These are phyloP conservation scores for Pleurotus cornucopiae DNA, from an alignment of 768 basidiomycete species.

Conservation along the genomic window DNA sequence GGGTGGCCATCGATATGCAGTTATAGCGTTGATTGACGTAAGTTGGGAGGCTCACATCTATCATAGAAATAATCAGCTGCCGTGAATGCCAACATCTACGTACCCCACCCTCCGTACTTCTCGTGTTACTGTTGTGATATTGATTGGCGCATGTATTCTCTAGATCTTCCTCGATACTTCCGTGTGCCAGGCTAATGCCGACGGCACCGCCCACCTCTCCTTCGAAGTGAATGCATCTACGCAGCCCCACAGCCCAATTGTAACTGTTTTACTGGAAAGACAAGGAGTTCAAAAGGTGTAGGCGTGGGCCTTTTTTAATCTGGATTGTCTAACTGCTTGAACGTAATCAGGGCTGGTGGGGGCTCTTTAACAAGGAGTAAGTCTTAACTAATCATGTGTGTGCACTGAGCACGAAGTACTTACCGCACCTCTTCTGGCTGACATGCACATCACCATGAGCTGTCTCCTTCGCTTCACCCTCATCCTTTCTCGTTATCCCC, in stretches of 20 bases:
- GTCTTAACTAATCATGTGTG: slow-evolving; percentile 9
- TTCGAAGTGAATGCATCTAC: slow-evolving; percentile 53
- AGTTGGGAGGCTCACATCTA: not conserved
- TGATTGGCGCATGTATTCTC: slow-evolving; percentile 47
- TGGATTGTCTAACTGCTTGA: slow-evolving; percentile 3
- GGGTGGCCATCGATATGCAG: slow-evolving; percentile 62
- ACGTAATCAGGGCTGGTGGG: slow-evolving; percentile 38
- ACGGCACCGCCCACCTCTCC: slow-evolving; percentile 84
- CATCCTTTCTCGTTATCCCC: not conserved
- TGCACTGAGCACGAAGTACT: not conserved
- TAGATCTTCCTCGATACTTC: slow-evolving; percentile 60
- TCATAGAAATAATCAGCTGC: slow-evolving; percentile 55
- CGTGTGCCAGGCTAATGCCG: slow-evolving; percentile 83
- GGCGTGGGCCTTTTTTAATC: slow-evolving; percentile 26
- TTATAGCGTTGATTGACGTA: no score
- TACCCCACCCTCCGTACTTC: slow-evolving; percentile 12
- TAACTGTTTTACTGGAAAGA: slow-evolving; percentile 54
- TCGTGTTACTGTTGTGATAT: slow-evolving; percentile 1
- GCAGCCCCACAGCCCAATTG: not conserved
- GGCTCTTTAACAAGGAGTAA: slow-evolving; percentile 39
- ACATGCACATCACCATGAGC: slow-evolving; percentile 41
- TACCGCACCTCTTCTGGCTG: slow-evolving; percentile 24
- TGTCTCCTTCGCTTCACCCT: not conserved
- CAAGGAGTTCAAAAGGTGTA: slow-evolving; percentile 73
- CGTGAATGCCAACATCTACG: slow-evolving; percentile 53